Conservation (phyloP, 495 filamentous ascomycete species). For the Usnea hakonensis region DNA sequence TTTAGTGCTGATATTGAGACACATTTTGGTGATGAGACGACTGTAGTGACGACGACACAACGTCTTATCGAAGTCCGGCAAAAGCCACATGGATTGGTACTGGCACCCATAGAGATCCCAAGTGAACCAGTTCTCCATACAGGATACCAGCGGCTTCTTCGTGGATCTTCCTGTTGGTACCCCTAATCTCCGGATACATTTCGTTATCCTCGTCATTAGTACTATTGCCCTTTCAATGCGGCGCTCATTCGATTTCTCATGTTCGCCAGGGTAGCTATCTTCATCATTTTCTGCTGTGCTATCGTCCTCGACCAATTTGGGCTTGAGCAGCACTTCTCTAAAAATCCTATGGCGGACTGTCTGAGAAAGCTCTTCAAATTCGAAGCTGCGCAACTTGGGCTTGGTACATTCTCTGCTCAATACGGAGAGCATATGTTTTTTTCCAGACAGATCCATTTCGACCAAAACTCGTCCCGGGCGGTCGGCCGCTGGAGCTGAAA, state of each 20-base stretch:
- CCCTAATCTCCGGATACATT: background rate
- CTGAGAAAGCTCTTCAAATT: background rate
- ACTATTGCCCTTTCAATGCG: background rate
- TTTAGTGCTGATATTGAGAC: background rate
- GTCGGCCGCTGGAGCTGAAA: background rate
- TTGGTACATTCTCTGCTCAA: background rate
- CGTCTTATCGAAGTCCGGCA: background rate
- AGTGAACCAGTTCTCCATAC: background rate
- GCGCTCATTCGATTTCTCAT: background rate
- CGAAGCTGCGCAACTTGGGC: background rate
- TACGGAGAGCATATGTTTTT: background rate
- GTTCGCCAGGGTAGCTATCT: background rate
- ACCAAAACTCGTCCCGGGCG: background rate
- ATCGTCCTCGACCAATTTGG: background rate
- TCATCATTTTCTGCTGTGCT: no score
- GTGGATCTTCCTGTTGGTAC: background rate
- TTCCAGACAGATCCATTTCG: background rate
- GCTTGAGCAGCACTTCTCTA: background rate
- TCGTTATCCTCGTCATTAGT: background rate
- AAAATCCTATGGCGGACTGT: background rate
- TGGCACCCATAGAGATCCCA: background rate
- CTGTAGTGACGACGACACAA: background rate
- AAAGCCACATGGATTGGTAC: background rate
- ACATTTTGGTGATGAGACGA: background rate
- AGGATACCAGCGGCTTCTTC: background rate